Evolutionary conservation across 2,329 filamentous ascomycete genomes (phyloP), one percentile per base, ranked within the genome.

Genomic region (Apiospora pterosperma): DNA sequence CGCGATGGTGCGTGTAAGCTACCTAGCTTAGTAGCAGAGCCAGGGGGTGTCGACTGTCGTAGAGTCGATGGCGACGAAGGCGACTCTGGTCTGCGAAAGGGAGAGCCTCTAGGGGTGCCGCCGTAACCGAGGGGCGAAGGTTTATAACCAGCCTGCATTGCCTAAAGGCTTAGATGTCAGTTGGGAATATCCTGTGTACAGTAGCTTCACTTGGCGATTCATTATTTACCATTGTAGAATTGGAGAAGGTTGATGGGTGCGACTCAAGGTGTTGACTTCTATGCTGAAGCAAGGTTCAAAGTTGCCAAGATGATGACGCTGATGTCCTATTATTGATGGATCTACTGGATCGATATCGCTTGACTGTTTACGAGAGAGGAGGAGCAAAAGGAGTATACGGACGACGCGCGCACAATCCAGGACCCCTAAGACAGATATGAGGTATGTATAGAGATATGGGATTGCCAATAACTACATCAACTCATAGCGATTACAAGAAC

Each of bases 91-190:
- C 87, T 79, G 65, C 87, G 84, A 74, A 90, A 90, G 14, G 88
- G 88, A 61, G 88, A 90, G 72, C 80, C 85, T 75, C 91, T 87
- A 70, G 87, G 85, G 59, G 90, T 90, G 69, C 88, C 48, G 48
- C 48, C 88, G 78, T 90, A 92, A 66, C 89, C 89, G 66, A 92
- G 79, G 63, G 89, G 89, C 28, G 90, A 92, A 16, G 89, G 89
- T 76, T 91, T 92, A 77, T 90, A 92, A 64, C 85, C 80, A 61
- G 81, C 75, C 64, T 80, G 82, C 76, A 81, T 84, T 75, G 81
- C 84, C 87, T 85, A 74, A 71, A 62, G 75, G 74, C 75, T 77
- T 67, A n/a, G 48, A 11, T 39, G 31, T 64, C 41, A 64, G 31
- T 62, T 25, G 23, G 48, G 31, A 7, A n/a, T 61, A 16, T 28